phyloP scores from a whole-genome alignment of 805 yeast species.

The Schwanniomyces yamadae region DNA sequence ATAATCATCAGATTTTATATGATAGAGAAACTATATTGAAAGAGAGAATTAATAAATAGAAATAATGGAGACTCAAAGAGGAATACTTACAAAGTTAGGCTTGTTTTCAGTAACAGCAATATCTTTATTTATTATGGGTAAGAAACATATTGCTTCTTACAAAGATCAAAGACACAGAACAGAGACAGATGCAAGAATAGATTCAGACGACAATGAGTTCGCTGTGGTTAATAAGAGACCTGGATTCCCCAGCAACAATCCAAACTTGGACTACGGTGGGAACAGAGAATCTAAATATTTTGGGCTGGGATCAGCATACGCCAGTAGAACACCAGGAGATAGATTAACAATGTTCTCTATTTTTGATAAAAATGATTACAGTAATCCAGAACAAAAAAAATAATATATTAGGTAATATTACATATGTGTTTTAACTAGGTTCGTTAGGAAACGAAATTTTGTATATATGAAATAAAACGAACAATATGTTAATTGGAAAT shows the following conservation, averaged over 20 bases:
- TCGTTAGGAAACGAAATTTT: too few species aligned
- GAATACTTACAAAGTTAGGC: conserved; percentile 34
- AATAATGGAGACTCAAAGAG: conserved; percentile 35
- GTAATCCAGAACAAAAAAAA: background rate
- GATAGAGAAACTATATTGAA: too few species aligned
- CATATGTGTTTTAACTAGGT: too few species aligned
- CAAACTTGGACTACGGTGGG: conserved; percentile 30
- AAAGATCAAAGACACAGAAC: conserved; percentile 34
- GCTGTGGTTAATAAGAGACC: conserved; percentile 42
- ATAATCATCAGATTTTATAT: too few species aligned
- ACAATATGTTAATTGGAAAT: background rate
- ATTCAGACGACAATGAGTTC: conserved; percentile 30
- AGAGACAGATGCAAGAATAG: conserved; percentile 38
- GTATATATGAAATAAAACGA: background rate
- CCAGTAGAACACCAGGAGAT: conserved; percentile 60
- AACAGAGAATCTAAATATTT: conserved; percentile 62
- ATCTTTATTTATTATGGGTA: conserved; percentile 32
- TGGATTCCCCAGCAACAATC: conserved; percentile 48
- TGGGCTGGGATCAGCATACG: conserved; percentile 63
- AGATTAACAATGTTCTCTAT: conserved; percentile 32
- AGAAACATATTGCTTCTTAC: conserved; percentile 31
- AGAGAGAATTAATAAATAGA: background rate
- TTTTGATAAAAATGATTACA: conserved; percentile 16
- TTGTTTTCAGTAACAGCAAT: conserved; percentile 31
- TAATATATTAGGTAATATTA: background rate